A percentile compares a stretch with the other conserved stretches of the same genome.
Conservation (phyloP, 129 eudicot genomes). For the Tagetes erecta region DNA sequence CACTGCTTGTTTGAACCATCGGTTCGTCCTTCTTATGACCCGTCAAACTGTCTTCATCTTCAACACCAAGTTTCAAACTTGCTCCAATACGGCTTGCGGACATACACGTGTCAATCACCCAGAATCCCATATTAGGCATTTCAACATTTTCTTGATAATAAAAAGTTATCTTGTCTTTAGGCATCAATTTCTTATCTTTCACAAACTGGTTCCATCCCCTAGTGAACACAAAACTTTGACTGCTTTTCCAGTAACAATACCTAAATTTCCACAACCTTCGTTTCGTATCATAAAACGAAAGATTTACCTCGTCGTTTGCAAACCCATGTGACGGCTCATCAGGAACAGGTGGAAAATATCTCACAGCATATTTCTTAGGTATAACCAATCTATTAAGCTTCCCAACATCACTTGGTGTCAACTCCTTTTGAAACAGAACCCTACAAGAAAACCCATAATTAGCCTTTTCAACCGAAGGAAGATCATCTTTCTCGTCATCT, state of each 20-base stretch:
- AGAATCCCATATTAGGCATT: slow-evolving; percentile 20
- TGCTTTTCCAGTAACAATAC: slow-evolving; percentile 83
- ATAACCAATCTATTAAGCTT: slow-evolving; percentile 75
- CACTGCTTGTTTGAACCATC: slow-evolving; percentile 15
- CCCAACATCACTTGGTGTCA: slow-evolving; percentile 89
- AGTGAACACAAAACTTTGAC: slow-evolving; percentile 79
- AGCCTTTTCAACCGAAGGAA: slow-evolving; percentile 6
- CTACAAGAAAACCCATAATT: slow-evolving; percentile 35
- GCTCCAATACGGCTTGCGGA: background rate
- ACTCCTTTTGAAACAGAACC: slow-evolving; percentile 64
- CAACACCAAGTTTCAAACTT: slow-evolving; percentile 27
- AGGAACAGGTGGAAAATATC: slow-evolving; percentile 43
- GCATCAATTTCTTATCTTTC: slow-evolving; percentile 53
- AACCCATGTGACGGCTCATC: slow-evolving; percentile 10
- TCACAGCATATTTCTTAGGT: slow-evolving; percentile 68
- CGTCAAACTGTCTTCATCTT: slow-evolving; percentile 11
- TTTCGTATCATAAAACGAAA: slow-evolving; percentile 52
- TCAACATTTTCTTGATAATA: slow-evolving; percentile 34
- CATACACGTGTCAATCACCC: slow-evolving; percentile 51
- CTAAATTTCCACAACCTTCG: slow-evolving; percentile 68
- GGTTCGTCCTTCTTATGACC: slow-evolving; percentile 25
- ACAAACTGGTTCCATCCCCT: slow-evolving; percentile 92
- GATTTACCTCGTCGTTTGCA: slow-evolving; percentile 43
- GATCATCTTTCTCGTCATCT: slow-evolving; percentile 3
- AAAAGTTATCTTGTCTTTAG: slow-evolving; percentile 59